Conservation (phyloP, 1,284 basidiomycete genomes). For the Cystobasidiaceae sp. region DNA sequence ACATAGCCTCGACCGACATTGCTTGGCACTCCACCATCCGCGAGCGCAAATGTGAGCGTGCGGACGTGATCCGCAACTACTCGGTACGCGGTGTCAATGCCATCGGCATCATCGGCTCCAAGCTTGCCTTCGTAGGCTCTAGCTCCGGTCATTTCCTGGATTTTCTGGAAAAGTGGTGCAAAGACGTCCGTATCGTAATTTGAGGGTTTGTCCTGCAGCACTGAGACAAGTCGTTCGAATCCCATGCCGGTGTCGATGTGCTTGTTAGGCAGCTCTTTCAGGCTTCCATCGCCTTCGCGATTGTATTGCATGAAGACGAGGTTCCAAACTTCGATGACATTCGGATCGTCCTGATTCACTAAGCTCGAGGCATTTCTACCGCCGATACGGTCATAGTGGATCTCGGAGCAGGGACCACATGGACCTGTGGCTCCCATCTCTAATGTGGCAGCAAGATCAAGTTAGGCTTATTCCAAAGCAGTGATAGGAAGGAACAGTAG, state of each 20-base stretch:
- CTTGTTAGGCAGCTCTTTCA: conserved; percentile 78
- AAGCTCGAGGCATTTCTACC: conserved; percentile 84
- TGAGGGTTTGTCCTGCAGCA: conserved; percentile 81
- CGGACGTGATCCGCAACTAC: conserved; percentile 95
- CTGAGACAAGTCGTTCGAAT: conserved; percentile 93
- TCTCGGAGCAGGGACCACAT: conserved; percentile 95
- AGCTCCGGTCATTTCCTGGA: conserved; percentile 83
- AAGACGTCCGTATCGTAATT: conserved; percentile 99
- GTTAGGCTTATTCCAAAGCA: too few species aligned
- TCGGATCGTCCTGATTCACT: conserved; percentile 91
- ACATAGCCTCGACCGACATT: conserved; percentile 97
- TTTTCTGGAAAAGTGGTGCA: conserved; percentile 76
- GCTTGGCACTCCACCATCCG: conserved; percentile 92
- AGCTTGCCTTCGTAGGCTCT: conserved; percentile 83
- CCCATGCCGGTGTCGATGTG: conserved; percentile 99
- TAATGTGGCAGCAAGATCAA: conserved; percentile 46
- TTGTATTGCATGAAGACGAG: conserved; percentile 99
- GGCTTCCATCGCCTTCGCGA: conserved; percentile 78
- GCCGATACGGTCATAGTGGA: conserved; percentile 94
- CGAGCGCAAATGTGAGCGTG: conserved; percentile 90
- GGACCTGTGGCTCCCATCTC: conserved; percentile 99
- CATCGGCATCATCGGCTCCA: conserved; percentile 86
- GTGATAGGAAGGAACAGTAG: not conserved
- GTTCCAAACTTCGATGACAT: conserved; percentile 99
- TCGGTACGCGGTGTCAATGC: conserved; percentile 94